Conservation (phyloP, 2,329 filamentous ascomycete genomes). For the Sporothrix curviconia region DNA sequence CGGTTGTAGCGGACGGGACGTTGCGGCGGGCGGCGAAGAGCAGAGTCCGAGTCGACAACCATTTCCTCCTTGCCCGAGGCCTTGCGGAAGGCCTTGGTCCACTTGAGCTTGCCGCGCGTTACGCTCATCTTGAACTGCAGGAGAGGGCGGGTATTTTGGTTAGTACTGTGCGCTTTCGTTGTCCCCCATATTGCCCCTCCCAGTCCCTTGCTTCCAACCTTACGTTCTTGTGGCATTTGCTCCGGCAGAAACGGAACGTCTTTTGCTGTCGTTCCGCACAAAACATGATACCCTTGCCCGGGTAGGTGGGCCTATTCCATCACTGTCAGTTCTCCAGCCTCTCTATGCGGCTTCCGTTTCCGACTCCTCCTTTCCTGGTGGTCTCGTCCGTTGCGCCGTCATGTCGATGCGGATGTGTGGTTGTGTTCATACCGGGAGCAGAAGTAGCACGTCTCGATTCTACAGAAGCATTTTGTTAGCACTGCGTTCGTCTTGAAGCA, state of each 20-base stretch:
- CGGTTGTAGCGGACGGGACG: slow-evolving; percentile 94
- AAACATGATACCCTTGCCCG: slow-evolving; percentile 52
- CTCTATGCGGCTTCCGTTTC: slow-evolving; percentile 30
- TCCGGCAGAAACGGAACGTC: slow-evolving; percentile 53
- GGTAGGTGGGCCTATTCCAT: slow-evolving; percentile 38
- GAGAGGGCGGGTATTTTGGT: too few relatives aligned
- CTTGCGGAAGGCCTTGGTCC: slow-evolving; percentile 90
- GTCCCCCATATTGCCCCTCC: background rate
- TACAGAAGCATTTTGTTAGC: slow-evolving; percentile 19
- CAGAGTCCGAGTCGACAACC: slow-evolving; percentile 89
- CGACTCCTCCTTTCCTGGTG: slow-evolving; percentile 45
- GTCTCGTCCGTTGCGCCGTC: background rate
- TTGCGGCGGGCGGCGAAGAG: slow-evolving; percentile 91
- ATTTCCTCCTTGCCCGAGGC: slow-evolving; percentile 75
- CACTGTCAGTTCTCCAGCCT: slow-evolving; percentile 6
- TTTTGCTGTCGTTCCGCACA: slow-evolving; percentile 45
- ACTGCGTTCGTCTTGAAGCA: background rate
- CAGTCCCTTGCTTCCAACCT: slow-evolving; percentile 13
- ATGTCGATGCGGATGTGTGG: background rate
- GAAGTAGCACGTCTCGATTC: slow-evolving; percentile 63
- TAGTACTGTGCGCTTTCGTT: too few relatives aligned
- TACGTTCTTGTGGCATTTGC: slow-evolving; percentile 56
- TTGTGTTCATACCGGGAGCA: slow-evolving; percentile 50
- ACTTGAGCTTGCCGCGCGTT: slow-evolving; percentile 94
- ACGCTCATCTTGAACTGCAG: slow-evolving; percentile 85